Base-by-base conservation (phyloP, 2,329 filamentous ascomycete species). In the Claviceps pusilla region DNA sequence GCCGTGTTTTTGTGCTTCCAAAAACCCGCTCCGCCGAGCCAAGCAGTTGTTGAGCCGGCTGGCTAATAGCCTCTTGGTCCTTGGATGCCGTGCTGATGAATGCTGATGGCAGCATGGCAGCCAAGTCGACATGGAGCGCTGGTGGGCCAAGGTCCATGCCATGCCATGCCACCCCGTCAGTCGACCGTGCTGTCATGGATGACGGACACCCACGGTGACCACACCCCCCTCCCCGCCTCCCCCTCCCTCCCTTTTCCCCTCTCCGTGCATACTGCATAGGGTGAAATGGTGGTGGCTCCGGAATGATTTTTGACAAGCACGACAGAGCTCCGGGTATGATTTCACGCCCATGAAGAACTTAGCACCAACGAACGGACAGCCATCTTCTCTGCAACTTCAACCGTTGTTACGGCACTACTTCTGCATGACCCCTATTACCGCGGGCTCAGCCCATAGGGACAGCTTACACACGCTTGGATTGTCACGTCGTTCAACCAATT, bases 21-120 rank as follows among this genome's bases (percentile, higher is more conserved):
- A 41, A 47, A 41, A 24, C 2, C 49, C 42, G 48, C 52, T 49
- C 54, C 48, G 52, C 48, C 50, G 28, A 52, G 50, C 28, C 48
- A 54, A 50, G 51, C 42, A 55, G 35, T 43, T 45, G 51, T 48
- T 37, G 51, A 46, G 51, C 6, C n/a, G 14, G 14, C 39, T 16
- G 39, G 39, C 39, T 16, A 41, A 41, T n/a, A 7, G 39, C 14
- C 39, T n/a, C 39, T 41, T 41, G 39, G 39, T 16, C 7, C 39
- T 41, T 41, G 39, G 39, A 41, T n/a, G 19, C n/a, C 24, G n/a
- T 42, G 35, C 28, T 50, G 48, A 28, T 50, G 48, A 28, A 24
- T 50, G 16, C 37, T 50, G 19, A 50, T 41, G 35, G 48, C 35
- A 50, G 48, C 50, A 50, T 41, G 35, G 48, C 35, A 50, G 48